Evolutionary conservation across 768 basidiomycete species (phyloP).

Genomic region (Auricularia cornea): DNA sequence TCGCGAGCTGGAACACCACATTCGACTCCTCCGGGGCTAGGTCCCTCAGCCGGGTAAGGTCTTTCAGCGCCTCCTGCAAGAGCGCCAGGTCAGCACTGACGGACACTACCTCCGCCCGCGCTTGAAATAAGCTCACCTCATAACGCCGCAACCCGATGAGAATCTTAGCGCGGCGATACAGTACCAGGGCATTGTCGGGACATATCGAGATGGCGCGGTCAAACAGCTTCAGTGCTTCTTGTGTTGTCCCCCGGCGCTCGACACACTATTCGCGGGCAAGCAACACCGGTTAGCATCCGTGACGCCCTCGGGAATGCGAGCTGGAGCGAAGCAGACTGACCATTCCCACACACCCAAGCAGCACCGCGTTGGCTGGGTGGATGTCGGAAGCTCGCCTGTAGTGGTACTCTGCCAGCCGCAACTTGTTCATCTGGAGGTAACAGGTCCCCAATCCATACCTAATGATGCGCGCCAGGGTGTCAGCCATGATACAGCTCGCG

Average conservation of each 20-base stretch:
- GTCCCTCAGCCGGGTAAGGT: constrained; percentile 72
- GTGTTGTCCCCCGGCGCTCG: constrained; percentile 74
- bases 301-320: not conserved
- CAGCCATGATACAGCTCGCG: constrained; percentile 19
- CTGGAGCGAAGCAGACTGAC: constrained; percentile 40
- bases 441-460: constrained; percentile 99
- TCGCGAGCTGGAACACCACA: constrained; percentile 92
- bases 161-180: constrained; percentile 90
- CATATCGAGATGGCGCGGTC: constrained; percentile 70
- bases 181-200: constrained; percentile 86
- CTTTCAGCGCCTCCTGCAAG: constrained; percentile 64
- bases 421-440: constrained; percentile 90
- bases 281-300: constrained; percentile 1
- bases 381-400: constrained; percentile 88
- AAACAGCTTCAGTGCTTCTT: constrained; percentile 69
- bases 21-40: constrained; percentile 93
- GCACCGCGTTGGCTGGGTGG: constrained; percentile 91
- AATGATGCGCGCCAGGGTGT: constrained; percentile 5
- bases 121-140: constrained; percentile 40
- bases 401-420: constrained; percentile 91
- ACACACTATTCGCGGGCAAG: constrained; percentile 53
- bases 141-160: constrained; percentile 79
- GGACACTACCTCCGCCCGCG: not conserved
- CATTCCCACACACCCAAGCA: constrained; percentile 93
- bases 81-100: constrained; percentile 13